Conservation (phyloP, 2,329 filamentous ascomycete species). For the Colletotrichum magnum region DNA sequence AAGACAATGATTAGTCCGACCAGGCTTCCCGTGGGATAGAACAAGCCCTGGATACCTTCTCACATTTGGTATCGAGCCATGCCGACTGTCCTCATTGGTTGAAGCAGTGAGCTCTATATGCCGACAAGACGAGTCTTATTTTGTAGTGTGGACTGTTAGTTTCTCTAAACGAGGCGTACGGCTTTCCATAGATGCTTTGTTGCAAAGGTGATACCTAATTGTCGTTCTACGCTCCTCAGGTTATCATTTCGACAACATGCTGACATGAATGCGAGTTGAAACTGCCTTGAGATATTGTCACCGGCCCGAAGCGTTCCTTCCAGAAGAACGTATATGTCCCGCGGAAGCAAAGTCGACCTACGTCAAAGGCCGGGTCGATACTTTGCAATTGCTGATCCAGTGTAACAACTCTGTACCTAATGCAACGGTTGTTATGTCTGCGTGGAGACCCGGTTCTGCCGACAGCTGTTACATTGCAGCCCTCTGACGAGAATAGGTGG, state of each 20-base stretch:
- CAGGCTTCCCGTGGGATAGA: too few relatives aligned
- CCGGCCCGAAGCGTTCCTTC: not conserved
- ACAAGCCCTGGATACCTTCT: too few relatives aligned
- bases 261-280: slow-evolving; percentile 4
- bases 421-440: too few relatives aligned
- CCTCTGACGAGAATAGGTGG: not conserved
- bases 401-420: too few relatives aligned
- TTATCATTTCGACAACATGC: slow-evolving; percentile 4
- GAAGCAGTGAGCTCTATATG: not conserved
- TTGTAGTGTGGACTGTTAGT: slow-evolving; percentile 2
- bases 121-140: not conserved
- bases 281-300: not conserved
- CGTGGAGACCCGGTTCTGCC: too few relatives aligned
- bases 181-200: not conserved
- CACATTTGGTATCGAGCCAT: too few relatives aligned
- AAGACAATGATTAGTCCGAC: too few relatives aligned
- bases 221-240: not conserved
- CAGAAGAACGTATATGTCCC: too few relatives aligned
- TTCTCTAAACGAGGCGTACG: not conserved
- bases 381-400: too few relatives aligned
- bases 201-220: slow-evolving; percentile 4
- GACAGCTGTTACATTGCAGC: slow-evolving; percentile 9
- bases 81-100: too few relatives aligned
- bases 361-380: too few relatives aligned
- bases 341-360: too few relatives aligned